Evolutionary conservation across 106 monocot species (phyloP), one percentile per base, ranked within the genome.

Genomic region (Allium sativum): DNA sequence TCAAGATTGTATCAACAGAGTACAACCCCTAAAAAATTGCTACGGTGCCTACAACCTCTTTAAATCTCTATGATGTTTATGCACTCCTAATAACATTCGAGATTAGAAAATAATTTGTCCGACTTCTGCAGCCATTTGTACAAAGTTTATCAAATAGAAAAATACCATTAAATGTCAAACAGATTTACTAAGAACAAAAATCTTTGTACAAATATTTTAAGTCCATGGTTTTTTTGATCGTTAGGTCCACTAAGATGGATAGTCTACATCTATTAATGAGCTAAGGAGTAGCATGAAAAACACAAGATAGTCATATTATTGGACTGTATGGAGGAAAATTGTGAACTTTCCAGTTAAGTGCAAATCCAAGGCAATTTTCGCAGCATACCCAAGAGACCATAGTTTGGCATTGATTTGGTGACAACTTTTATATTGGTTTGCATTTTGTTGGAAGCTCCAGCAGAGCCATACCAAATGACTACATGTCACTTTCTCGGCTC

Each of bases 401-500:
- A 55, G 89, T 86, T 71, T 86, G 86, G 69, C 86, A 83, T 13
- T 95, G 95, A 53, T 84, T 76, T 20, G 81, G 75, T 64, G 77
- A 53, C 65, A 76, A 70, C 64, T 87, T 78, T 59, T 87, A 86
- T 40, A 87, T 81, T 16, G 90, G 84, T 56, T 78, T 90, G 44
- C 95, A 76, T 69, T 90, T 90, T 70, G 87, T 58, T 18, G 90
- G 77, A 55, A 95, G 95, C 59, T 95, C 95, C 16, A 95, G 76
- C 21, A 95, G 76, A 47, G 90, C 81, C 10, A 95, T 77, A 10
- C 95, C 90, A 59, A 95, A 95, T 19, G 95, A 86, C 82, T 95
- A 95, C 5, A 95, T 90, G 76, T 95, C 90, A 59, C 90, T 95
- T 66, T 95, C 79, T 95, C 95, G 46, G 84, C 81, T 16, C 90